A percentile compares a stretch with the other conserved stretches of the same genome.
Conservation (phyloP, 805 yeast species). For the Candida sithepensis region DNA sequence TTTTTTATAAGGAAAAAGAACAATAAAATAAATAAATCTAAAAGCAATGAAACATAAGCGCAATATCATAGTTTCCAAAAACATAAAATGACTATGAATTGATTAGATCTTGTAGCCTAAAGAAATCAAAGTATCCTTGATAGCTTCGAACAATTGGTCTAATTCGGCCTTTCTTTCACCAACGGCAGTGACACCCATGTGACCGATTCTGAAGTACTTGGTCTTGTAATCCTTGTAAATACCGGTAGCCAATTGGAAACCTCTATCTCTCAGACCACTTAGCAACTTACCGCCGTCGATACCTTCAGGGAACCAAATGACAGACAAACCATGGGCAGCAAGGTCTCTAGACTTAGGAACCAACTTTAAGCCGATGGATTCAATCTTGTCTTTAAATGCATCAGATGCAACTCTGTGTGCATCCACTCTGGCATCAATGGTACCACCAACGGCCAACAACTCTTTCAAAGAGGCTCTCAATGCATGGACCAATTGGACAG, state of each 20-base stretch:
- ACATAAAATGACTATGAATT: neutral
- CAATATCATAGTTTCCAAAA: neutral
- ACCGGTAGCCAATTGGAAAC: slow-evolving; percentile 85
- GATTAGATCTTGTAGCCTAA: slow-evolving; percentile 26
- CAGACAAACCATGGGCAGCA: slow-evolving; percentile 87
- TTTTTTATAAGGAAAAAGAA: neutral
- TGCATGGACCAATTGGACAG: slow-evolving; percentile 82
- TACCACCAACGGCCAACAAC: slow-evolving; percentile 41
- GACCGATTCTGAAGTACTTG: slow-evolving; percentile 90
- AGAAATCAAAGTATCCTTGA: slow-evolving; percentile 40
- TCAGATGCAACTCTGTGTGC: slow-evolving; percentile 61
- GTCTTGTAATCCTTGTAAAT: slow-evolving; percentile 76
- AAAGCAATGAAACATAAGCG: neutral
- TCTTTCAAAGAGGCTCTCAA: slow-evolving; percentile 72
- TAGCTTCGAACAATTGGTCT: slow-evolving; percentile 43
- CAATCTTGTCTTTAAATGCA: slow-evolving; percentile 58
- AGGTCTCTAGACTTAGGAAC: slow-evolving; percentile 55
- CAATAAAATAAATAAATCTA: neutral
- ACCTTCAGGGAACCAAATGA: slow-evolving; percentile 77
- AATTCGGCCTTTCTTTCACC: slow-evolving; percentile 54
- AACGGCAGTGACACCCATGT: slow-evolving; percentile 83
- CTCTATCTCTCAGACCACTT: slow-evolving; percentile 53
- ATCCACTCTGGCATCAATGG: slow-evolving; percentile 56
- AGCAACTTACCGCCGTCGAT: slow-evolving; percentile 67
- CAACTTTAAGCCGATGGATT: slow-evolving; percentile 60